Percentiles rank a stretch among this genome's conserved stretches.
Conservation (phyloP, 768 basidiomycete species). For the Hericium alpestre region DNA sequence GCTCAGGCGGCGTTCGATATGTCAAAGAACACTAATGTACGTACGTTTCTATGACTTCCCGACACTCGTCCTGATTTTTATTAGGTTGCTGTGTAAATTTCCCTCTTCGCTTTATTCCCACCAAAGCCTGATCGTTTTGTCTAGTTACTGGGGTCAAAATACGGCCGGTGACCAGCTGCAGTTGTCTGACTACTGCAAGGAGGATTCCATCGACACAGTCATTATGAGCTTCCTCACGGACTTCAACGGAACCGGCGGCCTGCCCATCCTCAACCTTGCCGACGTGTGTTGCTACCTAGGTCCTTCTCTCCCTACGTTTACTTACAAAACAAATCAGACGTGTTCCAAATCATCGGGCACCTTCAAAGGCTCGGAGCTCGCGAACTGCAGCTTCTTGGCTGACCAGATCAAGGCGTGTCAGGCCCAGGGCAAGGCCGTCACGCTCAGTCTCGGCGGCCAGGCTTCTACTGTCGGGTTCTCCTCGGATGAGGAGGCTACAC, state of each 20-base stretch:
- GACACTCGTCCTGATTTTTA: background rate
- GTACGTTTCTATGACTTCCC: background rate
- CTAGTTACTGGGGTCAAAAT: background rate
- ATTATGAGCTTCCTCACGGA: background rate
- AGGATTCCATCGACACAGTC: background rate
- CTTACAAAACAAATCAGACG: slow-evolving; percentile 27
- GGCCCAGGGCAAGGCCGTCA: slow-evolving; percentile 35
- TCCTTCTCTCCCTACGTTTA: background rate
- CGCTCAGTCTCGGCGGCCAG: slow-evolving; percentile 36
- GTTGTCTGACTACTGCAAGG: background rate
- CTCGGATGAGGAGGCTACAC: slow-evolving; percentile 16
- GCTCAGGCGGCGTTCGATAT: background rate
- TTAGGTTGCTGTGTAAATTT: background rate
- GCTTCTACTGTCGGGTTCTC: slow-evolving; percentile 30
- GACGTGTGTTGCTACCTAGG: slow-evolving; percentile 21
- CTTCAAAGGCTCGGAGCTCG: slow-evolving; percentile 31
- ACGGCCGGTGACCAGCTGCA: background rate
- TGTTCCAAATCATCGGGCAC: slow-evolving; percentile 30
- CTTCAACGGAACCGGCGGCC: slow-evolving; percentile 18
- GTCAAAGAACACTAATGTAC: background rate
- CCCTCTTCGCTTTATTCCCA: background rate
- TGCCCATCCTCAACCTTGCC: slow-evolving; percentile 57
- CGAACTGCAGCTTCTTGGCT: slow-evolving; percentile 31
- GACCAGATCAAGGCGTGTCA: slow-evolving; percentile 36
- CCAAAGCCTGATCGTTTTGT: background rate